Percentiles rank a stretch among this genome's conserved stretches.
phyloP scores from a whole-genome alignment of 495 filamentous ascomycete species.

The Aspergillus cristatus region DNA sequence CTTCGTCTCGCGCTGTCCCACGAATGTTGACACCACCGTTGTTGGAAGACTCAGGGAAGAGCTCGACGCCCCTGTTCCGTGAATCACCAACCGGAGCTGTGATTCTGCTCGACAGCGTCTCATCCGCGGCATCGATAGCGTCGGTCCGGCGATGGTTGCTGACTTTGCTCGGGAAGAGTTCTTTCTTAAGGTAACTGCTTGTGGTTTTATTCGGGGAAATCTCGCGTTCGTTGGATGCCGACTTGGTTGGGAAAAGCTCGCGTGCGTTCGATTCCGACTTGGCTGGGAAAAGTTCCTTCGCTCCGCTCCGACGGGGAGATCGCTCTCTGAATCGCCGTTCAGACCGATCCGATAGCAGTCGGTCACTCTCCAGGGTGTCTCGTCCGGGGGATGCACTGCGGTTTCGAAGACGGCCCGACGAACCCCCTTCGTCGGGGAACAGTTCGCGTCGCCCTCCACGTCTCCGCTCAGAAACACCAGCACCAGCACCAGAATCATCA shows the following conservation, averaged over 20 bases:
- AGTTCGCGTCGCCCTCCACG: constrained; percentile 34
- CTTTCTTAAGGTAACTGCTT: constrained; percentile 45
- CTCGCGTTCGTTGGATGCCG: constrained; percentile 27
- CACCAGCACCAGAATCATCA: constrained; percentile 47
- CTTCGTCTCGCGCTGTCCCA: constrained; percentile 49
- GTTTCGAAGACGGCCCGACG: constrained; percentile 44
- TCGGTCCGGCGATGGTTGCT: constrained; percentile 56
- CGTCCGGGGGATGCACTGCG: constrained; percentile 65
- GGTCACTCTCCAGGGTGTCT: constrained; percentile 44
- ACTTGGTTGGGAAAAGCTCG: constrained; percentile 43
- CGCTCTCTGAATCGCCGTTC: constrained; percentile 35
- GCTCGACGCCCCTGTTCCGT: constrained; percentile 31
- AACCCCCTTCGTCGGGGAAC: constrained; percentile 33
- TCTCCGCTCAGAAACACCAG: constrained; percentile 22
- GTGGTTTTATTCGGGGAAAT: constrained; percentile 41
- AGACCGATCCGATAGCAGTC: constrained; percentile 32
- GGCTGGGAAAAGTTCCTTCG: constrained; percentile 39
- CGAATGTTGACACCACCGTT: constrained; percentile 50
- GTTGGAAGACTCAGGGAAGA: constrained; percentile 24
- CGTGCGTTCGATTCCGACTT: constrained; percentile 12
- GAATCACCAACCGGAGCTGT: constrained; percentile 7
- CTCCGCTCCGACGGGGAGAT: constrained; percentile 30
- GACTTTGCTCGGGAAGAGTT: constrained; percentile 59
- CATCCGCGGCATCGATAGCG: constrained; percentile 44
- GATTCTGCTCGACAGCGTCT: too few relatives aligned